Percentiles rank a stretch among this genome's conserved stretches.
phyloP scores from a whole-genome alignment of 768 basidiomycete species.

The Kwoniella dendrophila region DNA sequence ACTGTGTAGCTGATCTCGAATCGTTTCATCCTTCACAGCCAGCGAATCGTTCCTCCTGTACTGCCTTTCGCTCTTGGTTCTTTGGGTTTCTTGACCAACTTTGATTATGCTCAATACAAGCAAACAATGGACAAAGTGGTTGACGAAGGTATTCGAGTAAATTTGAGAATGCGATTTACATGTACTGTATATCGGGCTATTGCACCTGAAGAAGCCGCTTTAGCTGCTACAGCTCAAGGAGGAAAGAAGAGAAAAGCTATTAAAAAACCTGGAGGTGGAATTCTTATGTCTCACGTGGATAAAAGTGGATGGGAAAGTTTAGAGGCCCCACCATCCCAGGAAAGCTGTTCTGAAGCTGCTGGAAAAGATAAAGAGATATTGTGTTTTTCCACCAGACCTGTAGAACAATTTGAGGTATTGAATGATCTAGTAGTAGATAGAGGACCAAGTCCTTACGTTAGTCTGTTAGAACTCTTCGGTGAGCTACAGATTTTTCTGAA shows the following conservation, averaged over 20 bases:
- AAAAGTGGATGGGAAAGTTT: conserved; percentile 94
- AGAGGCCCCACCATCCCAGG: conserved; percentile 64
- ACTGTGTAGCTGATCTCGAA: conserved; percentile 2
- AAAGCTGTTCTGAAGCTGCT: conserved; percentile 21
- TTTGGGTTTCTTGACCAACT: conserved; percentile 96
- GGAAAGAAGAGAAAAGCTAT: conserved; percentile 67
- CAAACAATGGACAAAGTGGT: conserved; percentile 86
- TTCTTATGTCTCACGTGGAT: conserved; percentile 91
- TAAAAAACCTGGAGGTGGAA: conserved; percentile 91
- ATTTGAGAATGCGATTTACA: conserved; percentile 97
- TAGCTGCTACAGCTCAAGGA: conserved; percentile 55
- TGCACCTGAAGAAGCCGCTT: conserved; percentile 66
- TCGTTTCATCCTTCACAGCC: conserved; percentile 52
- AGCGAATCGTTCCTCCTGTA: conserved; percentile 96
- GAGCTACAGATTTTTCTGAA: conserved; percentile 47
- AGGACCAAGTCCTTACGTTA: conserved; percentile 97
- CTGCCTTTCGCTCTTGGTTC: conserved; percentile 96
- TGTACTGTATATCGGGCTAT: conserved; percentile 97
- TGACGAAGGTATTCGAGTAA: conserved; percentile 92
- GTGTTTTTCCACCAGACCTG: conserved; percentile 93
- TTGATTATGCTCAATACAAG: conserved; percentile 87
- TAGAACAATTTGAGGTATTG: conserved; percentile 93
- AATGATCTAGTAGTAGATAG: conserved; percentile 98
- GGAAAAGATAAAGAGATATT: conserved; percentile 92
- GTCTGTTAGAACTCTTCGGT: conserved; percentile 94